Evolutionary conservation across 192 early-diverging fungal species (phyloP).

Genomic region (Coemansia sp.): DNA sequence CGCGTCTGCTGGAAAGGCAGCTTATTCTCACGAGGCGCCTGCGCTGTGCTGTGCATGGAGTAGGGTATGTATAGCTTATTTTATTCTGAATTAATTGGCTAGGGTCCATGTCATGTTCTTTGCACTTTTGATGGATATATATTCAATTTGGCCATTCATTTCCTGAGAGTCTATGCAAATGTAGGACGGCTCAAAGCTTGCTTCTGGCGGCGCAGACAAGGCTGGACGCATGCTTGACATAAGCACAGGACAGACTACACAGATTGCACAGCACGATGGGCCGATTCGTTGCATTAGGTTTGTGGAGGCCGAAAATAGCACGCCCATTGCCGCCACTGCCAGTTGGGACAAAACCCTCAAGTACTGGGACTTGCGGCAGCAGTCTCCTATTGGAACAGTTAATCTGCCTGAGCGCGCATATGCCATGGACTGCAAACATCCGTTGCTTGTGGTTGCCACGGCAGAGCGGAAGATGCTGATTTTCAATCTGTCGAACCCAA

Average conservation of each 20-base stretch:
- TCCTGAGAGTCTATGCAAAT: background rate
- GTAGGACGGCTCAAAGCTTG: constrained; percentile 87
- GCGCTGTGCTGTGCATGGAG: constrained; percentile 83
- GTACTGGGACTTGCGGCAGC: constrained; percentile 92
- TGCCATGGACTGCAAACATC: constrained; percentile 79
- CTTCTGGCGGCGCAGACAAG: constrained; percentile 91
- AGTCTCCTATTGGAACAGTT: constrained; percentile 71
- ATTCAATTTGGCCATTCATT: background rate
- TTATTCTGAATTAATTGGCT: background rate
- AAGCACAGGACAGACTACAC: constrained; percentile 73
- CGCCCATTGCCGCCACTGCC: constrained; percentile 79
- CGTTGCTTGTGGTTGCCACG: constrained; percentile 87
- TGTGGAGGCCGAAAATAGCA: constrained; percentile 63
- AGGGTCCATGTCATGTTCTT: background rate
- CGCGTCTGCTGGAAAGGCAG: constrained; percentile 72
- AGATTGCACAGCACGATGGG: constrained; percentile 89
- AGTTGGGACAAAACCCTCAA: constrained; percentile 96
- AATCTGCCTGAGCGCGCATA: constrained; percentile 86
- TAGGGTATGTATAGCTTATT: constrained; percentile 37
- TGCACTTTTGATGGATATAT: background rate
- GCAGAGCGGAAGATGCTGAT: constrained; percentile 84
- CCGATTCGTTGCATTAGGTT: constrained; percentile 80
- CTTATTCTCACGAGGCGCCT: constrained; percentile 80
- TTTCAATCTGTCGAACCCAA: constrained; percentile 81
- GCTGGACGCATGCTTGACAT: constrained; percentile 83